Evolutionary conservation across 192 early-diverging fungal species (phyloP), one percentile per base, ranked within the genome.

Genomic region (Thoreauomyces humboldtii): DNA sequence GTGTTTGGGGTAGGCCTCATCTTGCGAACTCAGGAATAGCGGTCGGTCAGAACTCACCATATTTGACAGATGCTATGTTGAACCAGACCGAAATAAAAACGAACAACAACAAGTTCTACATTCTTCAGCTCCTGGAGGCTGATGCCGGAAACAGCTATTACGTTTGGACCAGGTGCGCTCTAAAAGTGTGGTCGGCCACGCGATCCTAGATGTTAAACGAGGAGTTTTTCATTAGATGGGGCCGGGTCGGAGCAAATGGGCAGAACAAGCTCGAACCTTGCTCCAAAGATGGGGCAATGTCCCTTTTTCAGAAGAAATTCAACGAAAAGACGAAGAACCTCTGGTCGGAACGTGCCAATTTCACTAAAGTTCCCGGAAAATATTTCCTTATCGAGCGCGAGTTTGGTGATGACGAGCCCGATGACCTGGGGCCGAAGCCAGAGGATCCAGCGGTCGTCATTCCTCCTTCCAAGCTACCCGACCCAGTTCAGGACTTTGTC

Each of bases 101-200:
- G 27, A 89, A 90, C 72, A 89, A 84, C 74, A 90, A 90, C 77
- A 90, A 90, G 65, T 90, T 88, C 53, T 90, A 85, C 67, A 44
- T 85, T 47, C 81, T 89, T 54, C 88, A 89, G 65, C 62, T 89
- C 7, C 65, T 87, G 3, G 43, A 77, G 45, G 57, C 70, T 32
- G 62, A 80, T 36, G 55, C 28, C 27, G 56, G 12, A 2, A 29
- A 73, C 34, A 14, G 60, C 1, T 86, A 81, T 65, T 77, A 78
- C 21, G 61, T 82, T 28, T 92, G 81, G 79, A 85, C 69, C 15
- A 85, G 71, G 61, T 76, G 25, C 7, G 9, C 12, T 41, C n/a
- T n/a, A n/a, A n/a, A n/a, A n/a, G n/a, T n/a, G n/a, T n/a, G n/a
- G n/a, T n/a, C n/a, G n/a, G n/a, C n/a, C n/a, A n/a, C n/a, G n/a